These are phyloP conservation scores for Corchorus olitorius DNA, from an alignment of 345 rosid genomes.

Conservation along the genomic window DNA sequence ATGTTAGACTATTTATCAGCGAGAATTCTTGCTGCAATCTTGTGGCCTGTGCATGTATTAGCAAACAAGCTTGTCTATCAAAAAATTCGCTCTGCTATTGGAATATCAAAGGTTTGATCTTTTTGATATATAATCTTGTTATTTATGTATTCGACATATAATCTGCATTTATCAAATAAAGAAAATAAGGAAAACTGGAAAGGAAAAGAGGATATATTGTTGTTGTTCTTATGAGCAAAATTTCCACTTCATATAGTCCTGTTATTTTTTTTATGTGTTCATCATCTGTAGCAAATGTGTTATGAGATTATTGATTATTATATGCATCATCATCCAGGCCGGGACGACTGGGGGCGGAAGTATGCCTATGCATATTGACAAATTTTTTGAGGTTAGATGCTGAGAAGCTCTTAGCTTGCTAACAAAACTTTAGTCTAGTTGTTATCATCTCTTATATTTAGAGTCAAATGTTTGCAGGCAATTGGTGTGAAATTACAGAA, in stretches of 20 bases:
- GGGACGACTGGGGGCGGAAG: slow-evolving; percentile 95
- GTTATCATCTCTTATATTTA: slow-evolving; percentile 10
- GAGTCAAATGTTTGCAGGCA: slow-evolving; percentile 54
- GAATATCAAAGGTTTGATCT: slow-evolving; percentile 71
- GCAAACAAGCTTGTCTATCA: slow-evolving; percentile 68
- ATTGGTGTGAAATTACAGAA: slow-evolving; percentile 78
- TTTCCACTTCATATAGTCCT: background rate
- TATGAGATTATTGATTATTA: background rate
- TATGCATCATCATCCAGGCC: slow-evolving; percentile 53
- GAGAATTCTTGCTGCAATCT: slow-evolving; percentile 57
- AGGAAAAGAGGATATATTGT: background rate
- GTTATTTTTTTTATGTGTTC: background rate
- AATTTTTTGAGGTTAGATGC: slow-evolving; percentile 82
- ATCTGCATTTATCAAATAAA: background rate
- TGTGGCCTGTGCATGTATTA: slow-evolving; percentile 78
- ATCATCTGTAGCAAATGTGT: background rate
- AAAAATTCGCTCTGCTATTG: slow-evolving; percentile 81
- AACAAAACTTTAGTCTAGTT: slow-evolving; percentile 12
- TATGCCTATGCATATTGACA: slow-evolving; percentile 80
- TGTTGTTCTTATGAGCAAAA: slow-evolving; percentile 5
- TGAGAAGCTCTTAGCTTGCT: slow-evolving; percentile 6
- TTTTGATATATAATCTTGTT: slow-evolving; percentile 2
- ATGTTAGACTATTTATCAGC: slow-evolving; percentile 68
- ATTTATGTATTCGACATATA: background rate
- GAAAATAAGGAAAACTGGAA: background rate